phyloP scores from a whole-genome alignment of 305 asterid genomes.

The Nicotiana rustica region DNA sequence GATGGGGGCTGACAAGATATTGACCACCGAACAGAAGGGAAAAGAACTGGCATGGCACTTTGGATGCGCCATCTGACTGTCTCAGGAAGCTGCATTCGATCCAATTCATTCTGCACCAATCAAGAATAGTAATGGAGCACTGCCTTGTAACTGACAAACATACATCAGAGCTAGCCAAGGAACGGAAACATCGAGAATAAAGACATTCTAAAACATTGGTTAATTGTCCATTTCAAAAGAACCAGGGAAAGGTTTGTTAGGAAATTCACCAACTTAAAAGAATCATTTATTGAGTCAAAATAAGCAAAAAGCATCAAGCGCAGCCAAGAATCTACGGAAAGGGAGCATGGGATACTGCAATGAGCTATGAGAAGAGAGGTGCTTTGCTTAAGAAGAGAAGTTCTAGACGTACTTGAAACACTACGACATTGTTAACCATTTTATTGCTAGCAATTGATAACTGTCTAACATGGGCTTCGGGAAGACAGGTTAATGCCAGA shows the following conservation, averaged over 20 bases:
- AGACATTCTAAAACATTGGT: not conserved
- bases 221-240: not conserved
- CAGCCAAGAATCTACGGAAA: conserved; percentile 14
- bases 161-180: conserved; percentile 28
- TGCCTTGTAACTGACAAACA: not conserved
- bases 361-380: not conserved
- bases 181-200: not conserved
- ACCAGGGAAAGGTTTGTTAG: not conserved
- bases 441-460: conserved; percentile 20
- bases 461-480: conserved; percentile 24
- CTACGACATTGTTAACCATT: not conserved
- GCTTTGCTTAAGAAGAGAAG: conserved; percentile 13
- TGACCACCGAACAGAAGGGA: conserved; percentile 57
- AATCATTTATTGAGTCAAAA: not conserved
- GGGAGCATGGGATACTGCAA: not conserved
- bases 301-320: not conserved
- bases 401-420: not conserved
- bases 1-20: conserved; percentile 87
- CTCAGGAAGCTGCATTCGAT: conserved; percentile 88
- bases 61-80: conserved; percentile 86
- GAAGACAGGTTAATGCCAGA: conserved; percentile 18
- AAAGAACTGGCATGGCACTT: conserved; percentile 83
- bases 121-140: conserved; percentile 27
- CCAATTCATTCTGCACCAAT: conserved; percentile 79
- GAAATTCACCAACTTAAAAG: conserved; percentile 5